Evolutionary conservation across 1,284 basidiomycete species (phyloP).

Genomic region (Nidula niveotomentosa): DNA sequence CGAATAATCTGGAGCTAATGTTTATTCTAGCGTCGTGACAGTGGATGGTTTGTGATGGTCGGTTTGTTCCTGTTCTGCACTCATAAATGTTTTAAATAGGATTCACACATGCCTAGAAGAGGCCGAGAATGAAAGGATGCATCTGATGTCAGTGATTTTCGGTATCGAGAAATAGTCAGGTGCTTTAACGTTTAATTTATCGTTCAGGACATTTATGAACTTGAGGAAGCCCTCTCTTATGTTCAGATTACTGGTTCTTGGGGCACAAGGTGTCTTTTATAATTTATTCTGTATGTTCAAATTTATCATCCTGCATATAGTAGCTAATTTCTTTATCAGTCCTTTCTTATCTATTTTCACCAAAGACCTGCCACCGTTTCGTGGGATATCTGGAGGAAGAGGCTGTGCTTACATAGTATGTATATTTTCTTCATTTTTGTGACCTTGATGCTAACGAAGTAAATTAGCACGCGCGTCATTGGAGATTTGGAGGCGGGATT

Average conservation of each 20-base stretch:
- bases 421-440: conserved; percentile 4
- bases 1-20: background rate
- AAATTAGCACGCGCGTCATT: conserved; percentile 74
- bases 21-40: conserved; percentile 70
- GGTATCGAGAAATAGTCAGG: background rate
- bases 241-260: conserved; percentile 82
- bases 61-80: conserved; percentile 26
- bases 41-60: conserved; percentile 62
- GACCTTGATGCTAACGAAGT: conserved; percentile 2
- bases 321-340: conserved; percentile 37
- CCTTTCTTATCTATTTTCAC: conserved; percentile 82
- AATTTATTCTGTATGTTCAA: conserved; percentile 78
- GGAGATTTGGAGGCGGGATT: conserved; percentile 83
- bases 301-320: conserved; percentile 5
- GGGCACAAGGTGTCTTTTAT: conserved; percentile 90
- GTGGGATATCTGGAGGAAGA: conserved; percentile 94
- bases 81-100: conserved; percentile 32
- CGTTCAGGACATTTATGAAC: conserved; percentile 82
- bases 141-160: conserved; percentile 67
- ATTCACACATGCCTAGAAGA: conserved; percentile 85
- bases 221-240: conserved; percentile 76
- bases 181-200: conserved; percentile 10
- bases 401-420: conserved; percentile 86
- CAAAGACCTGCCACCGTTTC: conserved; percentile 88
- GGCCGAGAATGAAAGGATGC: conserved; percentile 96